Conservation (phyloP, 805 yeast genomes). For the Metschnikowia koreensis region DNA sequence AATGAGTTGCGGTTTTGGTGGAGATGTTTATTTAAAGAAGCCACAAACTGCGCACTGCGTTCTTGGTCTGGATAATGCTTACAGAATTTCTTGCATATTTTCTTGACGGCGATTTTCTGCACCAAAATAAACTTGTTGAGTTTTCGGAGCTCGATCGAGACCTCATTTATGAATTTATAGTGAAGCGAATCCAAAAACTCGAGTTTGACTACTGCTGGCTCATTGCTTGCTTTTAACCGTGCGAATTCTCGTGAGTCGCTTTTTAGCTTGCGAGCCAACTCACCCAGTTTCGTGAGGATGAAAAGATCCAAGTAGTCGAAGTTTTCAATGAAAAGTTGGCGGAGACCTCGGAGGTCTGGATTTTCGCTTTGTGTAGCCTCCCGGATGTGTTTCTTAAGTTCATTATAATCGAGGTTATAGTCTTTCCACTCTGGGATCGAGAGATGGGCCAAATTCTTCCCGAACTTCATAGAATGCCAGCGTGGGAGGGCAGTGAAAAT, state of each 20-base stretch:
- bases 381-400: conserved; percentile 64
- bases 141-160: conserved; percentile 53
- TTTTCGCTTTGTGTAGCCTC: conserved; percentile 43
- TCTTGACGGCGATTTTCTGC: conserved; percentile 71
- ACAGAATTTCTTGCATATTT: conserved; percentile 67
- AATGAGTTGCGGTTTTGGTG: conserved; percentile 54
- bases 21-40: conserved; percentile 31
- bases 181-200: conserved; percentile 27
- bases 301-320: conserved; percentile 62
- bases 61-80: conserved; percentile 40
- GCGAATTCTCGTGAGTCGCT: conserved; percentile 22
- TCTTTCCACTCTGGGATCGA: conserved; percentile 88
- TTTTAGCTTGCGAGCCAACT: conserved; percentile 50
- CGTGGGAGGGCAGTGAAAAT: too few relatives aligned
- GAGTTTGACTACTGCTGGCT: conserved; percentile 11
- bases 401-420: conserved; percentile 81
- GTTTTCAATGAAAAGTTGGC: conserved; percentile 49
- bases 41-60: conserved; percentile 30
- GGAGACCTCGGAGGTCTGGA: conserved; percentile 35
- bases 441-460: conserved; percentile 66
- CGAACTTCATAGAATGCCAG: conserved; percentile 69
- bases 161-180: conserved; percentile 37
- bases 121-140: conserved; percentile 68
- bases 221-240: conserved; percentile 7
- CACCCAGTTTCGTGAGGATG: conserved; percentile 66